Conservation (phyloP, 2,329 filamentous ascomycete species). For the Penicillium hordei region DNA sequence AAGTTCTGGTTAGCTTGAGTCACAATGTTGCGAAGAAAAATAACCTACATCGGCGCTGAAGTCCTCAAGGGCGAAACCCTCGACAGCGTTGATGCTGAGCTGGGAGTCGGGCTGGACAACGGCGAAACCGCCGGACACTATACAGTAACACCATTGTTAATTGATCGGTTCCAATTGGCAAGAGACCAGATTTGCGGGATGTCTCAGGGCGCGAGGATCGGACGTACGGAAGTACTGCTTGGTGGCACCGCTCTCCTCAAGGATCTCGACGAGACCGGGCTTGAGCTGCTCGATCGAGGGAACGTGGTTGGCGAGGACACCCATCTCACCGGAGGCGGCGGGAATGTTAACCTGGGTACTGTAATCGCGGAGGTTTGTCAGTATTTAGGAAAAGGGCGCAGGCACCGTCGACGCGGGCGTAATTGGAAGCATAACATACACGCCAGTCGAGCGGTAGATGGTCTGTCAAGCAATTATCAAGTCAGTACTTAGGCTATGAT, state of each 20-base stretch:
- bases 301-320: constrained; percentile 98
- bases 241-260: constrained; percentile 82
- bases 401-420: constrained; percentile 14
- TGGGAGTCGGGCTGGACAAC: constrained; percentile 92
- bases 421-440: constrained; percentile 53
- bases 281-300: constrained; percentile 98
- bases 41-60: constrained; percentile 76
- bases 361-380: constrained; percentile 65
- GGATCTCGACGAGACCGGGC: constrained; percentile 90
- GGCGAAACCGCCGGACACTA: constrained; percentile 95
- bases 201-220: constrained; percentile 16
- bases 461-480: constrained; percentile 46
- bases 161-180: constrained; percentile 5
- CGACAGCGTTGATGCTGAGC: constrained; percentile 97
- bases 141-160: constrained; percentile 21
- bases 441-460: constrained; percentile 69
- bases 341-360: constrained; percentile 96
- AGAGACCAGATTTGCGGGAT: constrained; percentile 5
- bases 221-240: constrained; percentile 98
- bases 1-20: constrained; percentile 7
- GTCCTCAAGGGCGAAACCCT: constrained; percentile 91
- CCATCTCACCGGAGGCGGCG: constrained; percentile 98
- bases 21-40: not conserved
- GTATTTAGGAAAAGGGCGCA: constrained; percentile 25
- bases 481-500: constrained; percentile 24